phyloP scores from a whole-genome alignment of 1,284 basidiomycete genomes.

The Apiotrichum sp. region DNA sequence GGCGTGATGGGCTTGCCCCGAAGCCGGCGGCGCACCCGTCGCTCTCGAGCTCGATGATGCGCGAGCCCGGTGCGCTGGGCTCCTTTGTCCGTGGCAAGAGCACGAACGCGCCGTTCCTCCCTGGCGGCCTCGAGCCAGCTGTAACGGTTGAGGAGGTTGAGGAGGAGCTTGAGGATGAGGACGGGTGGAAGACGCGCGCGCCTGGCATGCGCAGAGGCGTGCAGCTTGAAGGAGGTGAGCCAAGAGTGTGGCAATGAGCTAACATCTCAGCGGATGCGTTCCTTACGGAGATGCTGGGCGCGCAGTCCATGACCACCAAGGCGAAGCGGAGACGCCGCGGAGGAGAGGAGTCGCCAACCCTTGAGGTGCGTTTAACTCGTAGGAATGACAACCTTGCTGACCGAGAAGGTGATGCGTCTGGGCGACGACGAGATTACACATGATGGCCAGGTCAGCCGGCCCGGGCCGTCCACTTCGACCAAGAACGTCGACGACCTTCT shows the following conservation, averaged over 20 bases:
- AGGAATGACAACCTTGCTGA: background rate
- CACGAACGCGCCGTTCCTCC: constrained; percentile 83
- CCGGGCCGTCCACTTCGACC: constrained; percentile 11
- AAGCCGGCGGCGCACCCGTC: constrained; percentile 54
- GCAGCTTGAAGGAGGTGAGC: constrained; percentile 40
- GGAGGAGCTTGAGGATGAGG: constrained; percentile 35
- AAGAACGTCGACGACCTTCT: constrained; percentile 73
- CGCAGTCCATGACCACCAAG: constrained; percentile 33
- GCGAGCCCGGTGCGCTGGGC: constrained; percentile 67
- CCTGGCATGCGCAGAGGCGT: constrained; percentile 39
- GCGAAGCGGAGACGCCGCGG: constrained; percentile 34
- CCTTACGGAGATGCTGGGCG: constrained; percentile 40
- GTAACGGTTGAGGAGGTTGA: constrained; percentile 30
- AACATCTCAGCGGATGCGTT: constrained; percentile 39
- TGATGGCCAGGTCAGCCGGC: constrained; percentile 6
- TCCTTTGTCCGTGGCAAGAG: constrained; percentile 91
- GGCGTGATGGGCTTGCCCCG: constrained; percentile 57
- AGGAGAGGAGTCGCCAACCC: constrained; percentile 30
- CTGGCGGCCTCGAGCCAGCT: constrained; percentile 63
- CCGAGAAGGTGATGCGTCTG: constrained; percentile 23
- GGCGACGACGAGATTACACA: constrained; percentile 27
- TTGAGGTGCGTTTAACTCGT: constrained; percentile 15
- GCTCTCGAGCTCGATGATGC: constrained; percentile 73
- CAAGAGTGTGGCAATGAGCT: background rate
- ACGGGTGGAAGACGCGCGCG: constrained; percentile 42